These are phyloP conservation scores for Cylindrodendrum hubeiense DNA, from an alignment of 2,329 filamentous ascomycete species.

Conservation along the genomic window DNA sequence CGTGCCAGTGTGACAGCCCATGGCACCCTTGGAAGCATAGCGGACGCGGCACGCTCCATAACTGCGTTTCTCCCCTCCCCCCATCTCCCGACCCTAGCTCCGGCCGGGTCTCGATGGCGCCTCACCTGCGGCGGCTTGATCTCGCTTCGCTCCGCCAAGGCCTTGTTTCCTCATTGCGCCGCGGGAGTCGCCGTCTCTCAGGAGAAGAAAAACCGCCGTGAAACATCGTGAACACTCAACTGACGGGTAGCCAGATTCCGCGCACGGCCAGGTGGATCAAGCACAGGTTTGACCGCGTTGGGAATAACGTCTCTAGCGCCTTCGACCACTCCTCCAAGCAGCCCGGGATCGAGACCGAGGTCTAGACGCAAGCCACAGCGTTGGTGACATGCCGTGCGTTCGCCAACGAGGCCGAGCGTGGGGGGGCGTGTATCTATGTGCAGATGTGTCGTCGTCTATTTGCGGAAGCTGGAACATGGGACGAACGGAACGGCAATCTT, in stretches of 20 bases:
- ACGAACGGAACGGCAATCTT: not conserved
- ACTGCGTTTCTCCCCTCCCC: not conserved
- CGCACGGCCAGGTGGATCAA: conserved; percentile 64
- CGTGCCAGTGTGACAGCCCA: not conserved
- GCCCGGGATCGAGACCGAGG: conserved; percentile 76
- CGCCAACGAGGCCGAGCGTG: not conserved
- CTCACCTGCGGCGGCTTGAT: conserved; percentile 3
- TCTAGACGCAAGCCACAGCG: conserved; percentile 55
- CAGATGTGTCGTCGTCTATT: conserved; percentile 7
- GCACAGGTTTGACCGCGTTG: conserved; percentile 67
- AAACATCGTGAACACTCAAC: conserved; percentile 2
- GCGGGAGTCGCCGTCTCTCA: conserved; percentile 9
- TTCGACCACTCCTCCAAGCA: conserved; percentile 72
- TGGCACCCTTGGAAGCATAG: not conserved
- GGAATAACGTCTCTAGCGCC: conserved; percentile 67
- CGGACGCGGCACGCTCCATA: no score
- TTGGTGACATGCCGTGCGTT: conserved; percentile 10
- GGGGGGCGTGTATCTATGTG: not conserved
- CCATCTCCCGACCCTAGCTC: conserved; percentile 7
- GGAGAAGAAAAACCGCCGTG: not conserved
- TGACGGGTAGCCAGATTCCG: conserved; percentile 47
- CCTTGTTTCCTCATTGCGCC: not conserved
- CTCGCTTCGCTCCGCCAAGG: conserved; percentile 10
- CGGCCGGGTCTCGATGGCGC: conserved; percentile 19
- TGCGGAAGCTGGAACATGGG: not conserved